Conservation (phyloP, 2,329 filamentous ascomycete genomes). For the Arthroderma sp. region DNA sequence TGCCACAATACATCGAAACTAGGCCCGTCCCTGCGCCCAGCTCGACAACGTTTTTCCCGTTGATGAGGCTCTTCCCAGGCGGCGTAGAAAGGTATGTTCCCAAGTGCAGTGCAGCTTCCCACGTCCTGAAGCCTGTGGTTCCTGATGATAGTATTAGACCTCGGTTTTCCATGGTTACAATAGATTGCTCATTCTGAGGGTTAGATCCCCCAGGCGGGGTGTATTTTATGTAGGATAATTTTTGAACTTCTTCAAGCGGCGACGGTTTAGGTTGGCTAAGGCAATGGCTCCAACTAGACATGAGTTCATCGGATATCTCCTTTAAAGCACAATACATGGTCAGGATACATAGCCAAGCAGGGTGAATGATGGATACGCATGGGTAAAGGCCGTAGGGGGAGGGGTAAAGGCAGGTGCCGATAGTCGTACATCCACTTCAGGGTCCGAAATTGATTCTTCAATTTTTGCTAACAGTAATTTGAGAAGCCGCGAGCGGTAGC, state of each 20-base stretch:
- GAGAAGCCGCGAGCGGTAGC: constrained; percentile 59
- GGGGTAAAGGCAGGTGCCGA: constrained; percentile 4
- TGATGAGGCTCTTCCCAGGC: constrained; percentile 33
- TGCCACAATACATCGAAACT: constrained; percentile 50
- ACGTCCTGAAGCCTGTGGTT: constrained; percentile 55
- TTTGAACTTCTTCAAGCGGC: constrained; percentile 52
- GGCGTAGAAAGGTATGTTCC: constrained; percentile 43
- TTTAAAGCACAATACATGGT: constrained; percentile 29
- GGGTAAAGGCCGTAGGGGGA: neutral
- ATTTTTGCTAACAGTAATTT: constrained; percentile 60
- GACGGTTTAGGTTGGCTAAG: constrained; percentile 51
- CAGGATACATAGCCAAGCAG: constrained; percentile 9
- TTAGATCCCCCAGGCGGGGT: constrained; percentile 22
- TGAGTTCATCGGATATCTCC: constrained; percentile 74
- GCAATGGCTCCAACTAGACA: constrained; percentile 53
- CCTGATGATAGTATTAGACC: constrained; percentile 44
- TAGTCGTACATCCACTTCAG: constrained; percentile 65
- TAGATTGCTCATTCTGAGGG: constrained; percentile 12
- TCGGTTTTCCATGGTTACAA: constrained; percentile 39
- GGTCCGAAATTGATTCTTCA: constrained; percentile 63
- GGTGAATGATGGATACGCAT: constrained; percentile 4
- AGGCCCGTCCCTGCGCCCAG: constrained; percentile 56
- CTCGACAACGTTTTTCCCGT: constrained; percentile 46
- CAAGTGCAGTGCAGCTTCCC: constrained; percentile 55
- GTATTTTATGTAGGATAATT: constrained; percentile 66